Base-by-base conservation (phyloP, 2,329 filamentous ascomycete species). In the Pestalotiopsis sp. region DNA sequence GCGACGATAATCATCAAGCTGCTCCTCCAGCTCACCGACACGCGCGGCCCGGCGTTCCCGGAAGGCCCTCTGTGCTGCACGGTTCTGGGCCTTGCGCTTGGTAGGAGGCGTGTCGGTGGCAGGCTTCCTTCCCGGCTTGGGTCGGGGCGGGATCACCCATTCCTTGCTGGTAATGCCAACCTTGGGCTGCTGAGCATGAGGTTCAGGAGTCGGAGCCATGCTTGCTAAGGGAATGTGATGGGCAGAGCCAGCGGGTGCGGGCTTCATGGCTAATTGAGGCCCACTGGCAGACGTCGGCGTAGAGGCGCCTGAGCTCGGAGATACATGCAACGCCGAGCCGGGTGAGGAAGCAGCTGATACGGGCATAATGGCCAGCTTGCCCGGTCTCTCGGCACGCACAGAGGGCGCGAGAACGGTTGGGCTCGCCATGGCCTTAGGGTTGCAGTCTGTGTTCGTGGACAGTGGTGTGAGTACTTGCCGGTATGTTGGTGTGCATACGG, bases 31-130 rank as follows among this genome's bases (percentile, higher is more conserved):
- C 76, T 91, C 94, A 52, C 92, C 91, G 6, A 98, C 93, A 52
- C 93, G 92, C 26, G 93, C 93, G 2, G 93, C 93, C 70, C 95
- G 89, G 68, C 95, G 87, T 80, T 97, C 94, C 40, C 95, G 88
- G 80, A 98, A 98, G 1, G 92, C 93, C 68, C 95, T 86, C 81
- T 98, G 95, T 3, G 95, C 95, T 60, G 93, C 92, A 69, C 96
- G 88, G 79, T 98, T 98, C 82, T 98, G 96, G 1, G 93, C 92
- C 83, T 98, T 97, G 72, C 96, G 89, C 82, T 97, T 97, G 57
- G 94, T 97, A 1, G 93, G 92, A 14, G 94, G 94, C 65, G 94
- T 97, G 77, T 98, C 94, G 44, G 93, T 97, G 60, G 94, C 93
- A 3, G 95, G 94, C 85, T 98, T 98, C 73, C 95, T 90, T 62